Percentiles rank a stretch among this genome's conserved stretches.
Conservation (phyloP, 768 basidiomycete genomes). For the Roridomyces roridus region DNA sequence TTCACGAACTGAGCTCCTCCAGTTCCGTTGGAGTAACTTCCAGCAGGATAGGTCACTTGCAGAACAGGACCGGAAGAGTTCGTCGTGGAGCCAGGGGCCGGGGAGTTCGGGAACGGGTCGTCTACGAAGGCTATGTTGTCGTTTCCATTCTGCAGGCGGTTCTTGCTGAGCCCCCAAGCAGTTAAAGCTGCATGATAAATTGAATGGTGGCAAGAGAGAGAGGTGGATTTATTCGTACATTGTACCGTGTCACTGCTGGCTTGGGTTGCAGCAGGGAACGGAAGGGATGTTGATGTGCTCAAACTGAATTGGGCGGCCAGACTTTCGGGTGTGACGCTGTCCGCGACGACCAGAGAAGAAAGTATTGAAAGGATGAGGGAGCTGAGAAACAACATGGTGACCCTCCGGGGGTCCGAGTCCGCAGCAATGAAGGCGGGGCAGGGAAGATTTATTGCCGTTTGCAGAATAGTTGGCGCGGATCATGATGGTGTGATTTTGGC, state of each 20-base stretch:
- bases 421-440: too few relatives aligned
- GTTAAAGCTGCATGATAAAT: conserved; percentile 26
- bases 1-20: conserved; percentile 75
- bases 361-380: background rate
- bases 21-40: conserved; percentile 61
- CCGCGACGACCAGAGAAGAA: conserved; percentile 17
- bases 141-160: conserved; percentile 57
- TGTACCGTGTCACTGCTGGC: conserved; percentile 51
- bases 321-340: conserved; percentile 12
- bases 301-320: conserved; percentile 19
- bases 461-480: too few relatives aligned
- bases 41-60: conserved; percentile 62
- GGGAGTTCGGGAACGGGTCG: conserved; percentile 68
- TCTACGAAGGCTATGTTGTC: conserved; percentile 64
- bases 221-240: background rate
- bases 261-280: conserved; percentile 70
- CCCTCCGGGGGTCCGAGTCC: background rate
- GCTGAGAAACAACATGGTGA: conserved; percentile 1
- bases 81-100: conserved; percentile 38
- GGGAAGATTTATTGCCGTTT: too few relatives aligned
- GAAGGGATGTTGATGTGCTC: conserved; percentile 52
- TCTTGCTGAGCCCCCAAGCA: conserved; percentile 67
- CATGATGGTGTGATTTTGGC: too few relatives aligned
- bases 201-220: background rate
- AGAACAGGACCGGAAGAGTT: conserved; percentile 46